Evolutionary conservation across 768 basidiomycete genomes (phyloP).

Genomic region (Tylopilus felleus): DNA sequence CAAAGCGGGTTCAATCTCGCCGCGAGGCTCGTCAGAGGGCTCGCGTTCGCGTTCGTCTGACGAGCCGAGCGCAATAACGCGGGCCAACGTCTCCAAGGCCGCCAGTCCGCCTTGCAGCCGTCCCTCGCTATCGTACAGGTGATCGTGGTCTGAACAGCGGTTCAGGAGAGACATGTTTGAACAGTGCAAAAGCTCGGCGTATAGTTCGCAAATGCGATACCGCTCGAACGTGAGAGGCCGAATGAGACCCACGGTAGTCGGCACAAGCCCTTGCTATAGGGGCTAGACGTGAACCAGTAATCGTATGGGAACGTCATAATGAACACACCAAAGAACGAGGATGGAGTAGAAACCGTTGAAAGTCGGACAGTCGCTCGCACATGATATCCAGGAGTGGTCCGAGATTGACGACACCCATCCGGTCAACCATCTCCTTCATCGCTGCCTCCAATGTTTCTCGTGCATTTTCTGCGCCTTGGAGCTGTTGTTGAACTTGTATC

Average conservation of each 20-base stretch:
- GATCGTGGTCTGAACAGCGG: slow-evolving; percentile 62
- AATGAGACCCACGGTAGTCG: slow-evolving; percentile 70
- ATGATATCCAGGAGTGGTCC: slow-evolving; percentile 76
- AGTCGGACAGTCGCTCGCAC: slow-evolving; percentile 59
- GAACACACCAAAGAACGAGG: slow-evolving; percentile 75
- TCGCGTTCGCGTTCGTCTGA: slow-evolving; percentile 54
- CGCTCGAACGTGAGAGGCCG: slow-evolving; percentile 90
- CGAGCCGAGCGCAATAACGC: slow-evolving; percentile 68
- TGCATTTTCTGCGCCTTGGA: slow-evolving; percentile 52
- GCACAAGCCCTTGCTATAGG: slow-evolving; percentile 58
- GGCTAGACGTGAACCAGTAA: slow-evolving; percentile 9
- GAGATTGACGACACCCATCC: slow-evolving; percentile 89
- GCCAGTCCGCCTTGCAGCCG: slow-evolving; percentile 83
- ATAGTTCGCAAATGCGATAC: slow-evolving; percentile 93
- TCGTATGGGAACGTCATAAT: slow-evolving; percentile 1
- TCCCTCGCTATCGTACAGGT: slow-evolving; percentile 79
- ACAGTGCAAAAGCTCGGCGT: slow-evolving; percentile 94
- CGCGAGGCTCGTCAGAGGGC: slow-evolving; percentile 52
- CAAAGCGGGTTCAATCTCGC: slow-evolving; percentile 58
- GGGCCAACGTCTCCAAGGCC: slow-evolving; percentile 82
- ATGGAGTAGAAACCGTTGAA: slow-evolving; percentile 64
- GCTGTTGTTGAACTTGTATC: slow-evolving; percentile 80
- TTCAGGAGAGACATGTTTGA: slow-evolving; percentile 98
- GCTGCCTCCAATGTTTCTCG: slow-evolving; percentile 66
- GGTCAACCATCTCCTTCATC: slow-evolving; percentile 77